Evolutionary conservation across 2,329 filamentous ascomycete species (phyloP), one percentile per base, ranked within the genome.

Genomic region (Ustulina deusta): DNA sequence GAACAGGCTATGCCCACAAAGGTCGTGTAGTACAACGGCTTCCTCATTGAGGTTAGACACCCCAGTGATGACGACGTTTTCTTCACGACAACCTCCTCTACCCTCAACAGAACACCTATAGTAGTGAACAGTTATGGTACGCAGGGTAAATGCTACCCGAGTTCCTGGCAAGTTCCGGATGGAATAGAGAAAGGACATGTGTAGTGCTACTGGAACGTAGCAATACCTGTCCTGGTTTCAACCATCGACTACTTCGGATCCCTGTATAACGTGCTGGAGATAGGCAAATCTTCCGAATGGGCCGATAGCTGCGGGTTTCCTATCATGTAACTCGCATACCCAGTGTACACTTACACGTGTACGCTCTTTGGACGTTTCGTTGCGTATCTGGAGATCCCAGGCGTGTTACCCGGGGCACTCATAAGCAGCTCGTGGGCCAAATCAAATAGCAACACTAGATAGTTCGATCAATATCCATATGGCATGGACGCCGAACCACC

Each of bases 211-310:
- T 69, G 57, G 40, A 65, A 65, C 57, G 61, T 63, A 63, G 59
- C 60, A 69, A 61, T 55, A 56, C 56, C 44, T 32, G 52, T n/a
- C 59, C 64, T 46, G 36, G 58, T 55, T 27, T 29, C 60, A 61
- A 38, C 65, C 54, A 52, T 51, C 36, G 29, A 40, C 15, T 54
- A n/a, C 57, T 52, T 42, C 17, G 27, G 13, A 70, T 70, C 69
- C 66, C 63, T 70, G 69, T 59, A 55, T 34, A 62, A 63, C 54
- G 59, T 68, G 65, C 59, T 63, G 61, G 46, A 69, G 63, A 70
- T 70, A 70, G 69, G 68, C 66, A 60, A 69, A 62, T 59, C 61
- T 55, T 66, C 69, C 69, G 69, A 70, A 63, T 61, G 52, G 69
- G 63, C 66, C 66, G 69, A 69, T 40, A 51, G n/a, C 44, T 44